Evolutionary conservation across 345 rosid species (phyloP).

Genomic region (Pelargonium nanum): DNA sequence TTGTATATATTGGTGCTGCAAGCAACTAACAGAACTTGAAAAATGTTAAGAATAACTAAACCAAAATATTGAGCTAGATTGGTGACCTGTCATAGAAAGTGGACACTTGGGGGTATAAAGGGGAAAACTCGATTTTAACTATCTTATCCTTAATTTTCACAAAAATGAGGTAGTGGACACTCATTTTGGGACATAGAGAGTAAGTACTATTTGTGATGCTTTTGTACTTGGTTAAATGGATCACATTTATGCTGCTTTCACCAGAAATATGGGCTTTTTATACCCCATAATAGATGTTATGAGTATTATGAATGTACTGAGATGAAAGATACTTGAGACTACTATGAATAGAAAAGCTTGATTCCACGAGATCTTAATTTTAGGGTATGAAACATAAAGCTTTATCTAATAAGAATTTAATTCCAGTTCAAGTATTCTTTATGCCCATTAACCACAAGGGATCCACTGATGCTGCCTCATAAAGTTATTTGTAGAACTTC

Average conservation of each 20-base stretch:
- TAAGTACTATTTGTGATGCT: not conserved
- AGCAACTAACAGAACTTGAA: too few species aligned
- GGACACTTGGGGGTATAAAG: not conserved
- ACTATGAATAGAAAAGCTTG: not conserved
- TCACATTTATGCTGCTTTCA: too few species aligned
- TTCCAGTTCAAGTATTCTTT: not conserved
- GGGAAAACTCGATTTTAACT: too few species aligned
- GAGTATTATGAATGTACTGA: not conserved
- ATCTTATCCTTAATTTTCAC: too few species aligned
- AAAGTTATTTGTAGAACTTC: slow-evolving; percentile 3
- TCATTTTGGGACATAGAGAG: too few species aligned
- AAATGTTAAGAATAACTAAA: too few species aligned
- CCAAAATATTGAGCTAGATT: too few species aligned
- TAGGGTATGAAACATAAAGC: not conserved
- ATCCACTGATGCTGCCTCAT: not conserved
- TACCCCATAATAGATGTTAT: not conserved
- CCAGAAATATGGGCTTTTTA: too few species aligned
- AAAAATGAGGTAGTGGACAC: too few species aligned
- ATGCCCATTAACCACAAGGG: not conserved
- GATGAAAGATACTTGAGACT: not conserved
- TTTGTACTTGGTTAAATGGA: not conserved
- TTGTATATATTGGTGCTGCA: too few species aligned
- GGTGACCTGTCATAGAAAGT: not conserved
- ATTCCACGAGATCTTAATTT: not conserved
- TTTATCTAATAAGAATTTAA: too few species aligned